Conservation (phyloP, 176 grass and related monocot genomes). For the Rhynchospora breviuscula region DNA sequence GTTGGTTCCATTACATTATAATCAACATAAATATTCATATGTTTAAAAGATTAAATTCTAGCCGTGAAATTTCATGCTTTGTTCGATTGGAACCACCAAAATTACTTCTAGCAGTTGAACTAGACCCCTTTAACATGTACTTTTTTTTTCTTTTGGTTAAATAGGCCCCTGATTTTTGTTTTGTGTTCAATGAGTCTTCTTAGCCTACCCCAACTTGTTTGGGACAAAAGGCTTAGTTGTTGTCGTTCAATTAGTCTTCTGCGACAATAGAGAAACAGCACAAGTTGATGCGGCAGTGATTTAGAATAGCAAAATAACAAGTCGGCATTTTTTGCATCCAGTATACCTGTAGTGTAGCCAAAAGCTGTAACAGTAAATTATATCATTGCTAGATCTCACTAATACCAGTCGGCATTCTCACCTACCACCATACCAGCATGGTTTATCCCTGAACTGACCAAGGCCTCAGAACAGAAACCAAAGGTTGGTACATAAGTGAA, state of each 20-base stretch:
- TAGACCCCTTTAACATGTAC: background rate
- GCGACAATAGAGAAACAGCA: background rate
- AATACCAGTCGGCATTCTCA: background rate
- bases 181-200: background rate
- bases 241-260: too few relatives aligned
- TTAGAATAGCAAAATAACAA: background rate
- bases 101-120: background rate
- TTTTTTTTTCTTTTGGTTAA: background rate
- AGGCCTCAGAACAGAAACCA: background rate
- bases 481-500: background rate
- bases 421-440: background rate
- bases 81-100: background rate
- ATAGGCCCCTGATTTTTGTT: background rate
- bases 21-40: constrained; percentile 3
- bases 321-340: background rate
- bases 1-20: background rate
- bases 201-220: too few relatives aligned
- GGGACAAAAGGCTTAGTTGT: too few relatives aligned
- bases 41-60: background rate
- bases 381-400: background rate
- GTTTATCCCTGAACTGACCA: background rate
- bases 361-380: background rate
- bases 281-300: background rate
- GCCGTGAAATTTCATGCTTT: background rate
- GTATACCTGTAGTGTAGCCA: background rate